A percentile compares a stretch with the other conserved stretches of the same genome.
phyloP scores from a whole-genome alignment of 2,329 filamentous ascomycete genomes.

The Fusarium musae region DNA sequence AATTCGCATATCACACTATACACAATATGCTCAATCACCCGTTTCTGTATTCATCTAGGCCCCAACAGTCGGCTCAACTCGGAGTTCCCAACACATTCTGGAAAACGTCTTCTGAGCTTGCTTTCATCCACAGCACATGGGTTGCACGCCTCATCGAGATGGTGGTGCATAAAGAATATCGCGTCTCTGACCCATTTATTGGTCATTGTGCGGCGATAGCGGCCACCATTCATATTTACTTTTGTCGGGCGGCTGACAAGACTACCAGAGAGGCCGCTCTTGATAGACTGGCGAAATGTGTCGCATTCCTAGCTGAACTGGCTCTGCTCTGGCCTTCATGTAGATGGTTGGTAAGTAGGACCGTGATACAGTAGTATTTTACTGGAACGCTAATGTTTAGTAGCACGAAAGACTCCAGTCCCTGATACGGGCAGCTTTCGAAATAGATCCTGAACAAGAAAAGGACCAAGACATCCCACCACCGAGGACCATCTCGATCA shows the following conservation, averaged over 20 bases:
- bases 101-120: background rate
- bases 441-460: background rate
- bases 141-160: background rate
- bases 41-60: background rate
- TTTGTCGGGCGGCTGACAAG: background rate
- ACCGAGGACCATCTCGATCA: background rate
- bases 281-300: background rate
- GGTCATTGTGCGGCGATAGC: background rate
- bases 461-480: background rate
- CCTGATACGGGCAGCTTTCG: background rate
- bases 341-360: background rate
- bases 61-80: background rate
- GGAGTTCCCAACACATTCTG: constrained; percentile 1
- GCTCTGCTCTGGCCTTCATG: background rate
- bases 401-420: background rate
- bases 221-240: background rate
- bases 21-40: constrained; percentile 1
- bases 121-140: background rate
- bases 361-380: fast-evolving
- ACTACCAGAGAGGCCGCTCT: background rate
- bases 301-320: background rate
- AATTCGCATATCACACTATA: background rate
- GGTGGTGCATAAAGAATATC: background rate
- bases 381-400: background rate
- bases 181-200: background rate